phyloP scores from a whole-genome alignment of 78 protist species.

The Dictyostelium firmibasis region DNA sequence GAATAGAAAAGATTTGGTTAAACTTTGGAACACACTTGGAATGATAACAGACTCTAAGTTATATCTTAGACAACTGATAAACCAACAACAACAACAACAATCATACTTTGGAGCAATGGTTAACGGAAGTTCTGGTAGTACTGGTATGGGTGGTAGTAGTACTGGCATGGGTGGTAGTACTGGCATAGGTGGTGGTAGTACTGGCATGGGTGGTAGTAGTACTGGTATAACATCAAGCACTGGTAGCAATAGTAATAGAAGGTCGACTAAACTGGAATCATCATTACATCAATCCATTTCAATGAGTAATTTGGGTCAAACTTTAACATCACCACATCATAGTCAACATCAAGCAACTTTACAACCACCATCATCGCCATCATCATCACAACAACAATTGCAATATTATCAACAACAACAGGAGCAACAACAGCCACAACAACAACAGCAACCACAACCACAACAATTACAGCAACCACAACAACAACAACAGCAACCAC shows the following conservation, averaged over 20 bases:
- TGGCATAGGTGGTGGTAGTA: not conserved
- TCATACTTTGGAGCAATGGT: not conserved
- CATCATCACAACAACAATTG: not conserved
- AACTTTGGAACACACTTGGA: conserved; percentile 25
- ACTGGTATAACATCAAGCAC: not conserved
- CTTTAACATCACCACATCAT: not conserved
- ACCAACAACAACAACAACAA: not conserved
- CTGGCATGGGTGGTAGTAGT: not conserved
- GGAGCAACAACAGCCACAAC: not conserved
- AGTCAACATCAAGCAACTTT: not conserved
- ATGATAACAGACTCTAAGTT: conserved; percentile 47
- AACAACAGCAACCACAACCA: not conserved
- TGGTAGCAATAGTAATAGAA: not conserved
- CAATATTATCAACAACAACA: not conserved
- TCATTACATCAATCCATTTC: not conserved
- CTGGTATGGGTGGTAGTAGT: not conserved
- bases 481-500: not conserved
- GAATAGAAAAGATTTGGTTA: conserved; percentile 67
- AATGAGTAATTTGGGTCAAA: not conserved
- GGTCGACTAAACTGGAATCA: not conserved
- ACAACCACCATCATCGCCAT: not conserved
- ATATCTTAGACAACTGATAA: not conserved
- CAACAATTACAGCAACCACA: not conserved
- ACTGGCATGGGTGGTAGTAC: not conserved
- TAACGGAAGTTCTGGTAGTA: not conserved